Percentiles rank a stretch among this genome's conserved stretches.
Conservation (phyloP, 2,329 filamentous ascomycete species). For the Arthrobotrys musiformis region DNA sequence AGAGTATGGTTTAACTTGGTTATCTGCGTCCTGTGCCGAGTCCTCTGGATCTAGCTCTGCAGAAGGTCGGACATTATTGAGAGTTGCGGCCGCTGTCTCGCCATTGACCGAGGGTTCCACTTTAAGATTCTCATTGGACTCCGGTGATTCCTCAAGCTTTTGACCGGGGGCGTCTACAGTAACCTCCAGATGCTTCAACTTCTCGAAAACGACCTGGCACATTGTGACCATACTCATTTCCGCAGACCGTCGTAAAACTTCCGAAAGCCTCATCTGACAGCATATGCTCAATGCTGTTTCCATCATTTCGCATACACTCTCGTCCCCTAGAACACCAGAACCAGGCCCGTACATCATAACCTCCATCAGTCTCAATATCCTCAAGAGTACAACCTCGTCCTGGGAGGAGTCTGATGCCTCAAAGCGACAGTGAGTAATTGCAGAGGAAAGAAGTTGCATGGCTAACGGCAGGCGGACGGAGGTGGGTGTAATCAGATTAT, state of each 20-base stretch:
- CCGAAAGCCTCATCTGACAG: conserved; percentile 89
- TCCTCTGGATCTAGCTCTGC: conserved; percentile 64
- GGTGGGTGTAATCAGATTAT: conserved; percentile 84
- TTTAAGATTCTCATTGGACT: conserved; percentile 78
- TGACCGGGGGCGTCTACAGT: conserved; percentile 72
- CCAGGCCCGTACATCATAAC: conserved; percentile 95
- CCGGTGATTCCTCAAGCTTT: conserved; percentile 74
- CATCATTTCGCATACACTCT: conserved; percentile 99
- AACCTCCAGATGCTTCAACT: conserved; percentile 85
- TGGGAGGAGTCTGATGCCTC: conserved; percentile 94
- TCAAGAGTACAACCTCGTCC: conserved; percentile 92
- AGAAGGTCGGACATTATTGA: conserved; percentile 53
- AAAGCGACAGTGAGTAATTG: conserved; percentile 96
- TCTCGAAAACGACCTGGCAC: conserved; percentile 98
- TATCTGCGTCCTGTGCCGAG: conserved; percentile 63
- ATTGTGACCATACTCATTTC: conserved; percentile 98
- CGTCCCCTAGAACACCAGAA: conserved; percentile 92
- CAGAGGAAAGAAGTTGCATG: conserved; percentile 93
- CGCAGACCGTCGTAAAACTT: conserved; percentile 87
- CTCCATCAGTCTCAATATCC: conserved; percentile 97
- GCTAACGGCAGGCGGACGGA: conserved; percentile 89
- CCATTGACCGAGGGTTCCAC: conserved; percentile 83
- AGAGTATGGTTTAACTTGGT: conserved; percentile 81
- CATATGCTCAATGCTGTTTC: conserved; percentile 96
- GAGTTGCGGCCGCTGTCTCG: conserved; percentile 62